Base-by-base conservation (phyloP, 441 rosid species). In the Kokia cookei region DNA sequence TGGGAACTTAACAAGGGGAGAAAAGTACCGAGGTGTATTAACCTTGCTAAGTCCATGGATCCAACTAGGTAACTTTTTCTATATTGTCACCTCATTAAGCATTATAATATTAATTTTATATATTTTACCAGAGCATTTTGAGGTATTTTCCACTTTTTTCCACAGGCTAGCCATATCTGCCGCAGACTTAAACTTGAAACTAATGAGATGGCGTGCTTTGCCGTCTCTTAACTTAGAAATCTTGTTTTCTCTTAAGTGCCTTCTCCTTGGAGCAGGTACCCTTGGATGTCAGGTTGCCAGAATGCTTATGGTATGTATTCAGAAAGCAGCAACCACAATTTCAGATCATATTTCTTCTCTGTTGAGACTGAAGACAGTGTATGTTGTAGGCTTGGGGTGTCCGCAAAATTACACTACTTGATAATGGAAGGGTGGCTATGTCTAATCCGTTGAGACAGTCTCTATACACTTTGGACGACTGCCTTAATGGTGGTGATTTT, bases 231-330 rank as follows among this genome's bases (percentile, higher is more conserved):
- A 95, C 82, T 77, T 95, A 76, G 86, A 89, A 55, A 76, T 83
- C 60, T 82, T 95, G 60, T 86, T 91, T 76, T 84, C 96, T 77
- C 77, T 74, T 7, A 95, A 93, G 86, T 95, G 99, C 82, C 99
- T 95, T 84, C 98, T 95, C 78, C 86, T 95, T 54, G 98, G 99
- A 80, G 98, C 99, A 13, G 98, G 98, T 72, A 93, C 98, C 77
- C 90, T 95, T 70, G 99, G 99, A 62, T 95, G 99, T 81, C 96
- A 95, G 86, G 98, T 93, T 79, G 95, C 98, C 42, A 96, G 99
- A 64, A 91, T 89, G 86, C 96, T 95, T 72, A 84, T 91, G 97
- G 99, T 95, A 81, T 48, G 90, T 80, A 57, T 74, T 66, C 22
- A 54, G 24, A 61, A 22, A 40, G 32, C 43, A 53, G 0, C 45